Evolutionary conservation across 345 rosid species (phyloP).

Genomic region (Lepidium aucheri): DNA sequence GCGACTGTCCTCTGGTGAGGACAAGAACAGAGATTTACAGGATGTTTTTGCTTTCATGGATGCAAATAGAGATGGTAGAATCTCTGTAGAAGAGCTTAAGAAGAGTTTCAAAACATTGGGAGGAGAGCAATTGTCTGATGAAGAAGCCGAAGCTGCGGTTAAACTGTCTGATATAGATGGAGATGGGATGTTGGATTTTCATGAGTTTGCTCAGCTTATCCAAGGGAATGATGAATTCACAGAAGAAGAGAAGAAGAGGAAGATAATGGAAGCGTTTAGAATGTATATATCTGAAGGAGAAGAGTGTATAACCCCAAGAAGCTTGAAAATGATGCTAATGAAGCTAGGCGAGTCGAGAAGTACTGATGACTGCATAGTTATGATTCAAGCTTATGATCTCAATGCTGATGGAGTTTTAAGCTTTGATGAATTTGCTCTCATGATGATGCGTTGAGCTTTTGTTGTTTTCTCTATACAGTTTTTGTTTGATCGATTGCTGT

Average conservation of each 20-base stretch:
- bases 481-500: not conserved
- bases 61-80: slow-evolving; percentile 52
- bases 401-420: slow-evolving; percentile 61
- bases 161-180: slow-evolving; percentile 46
- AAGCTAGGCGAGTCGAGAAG: slow-evolving; percentile 46
- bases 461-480: not conserved
- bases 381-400: slow-evolving; percentile 58
- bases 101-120: slow-evolving; percentile 40
- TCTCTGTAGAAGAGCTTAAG: slow-evolving; percentile 46
- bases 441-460: slow-evolving; percentile 52
- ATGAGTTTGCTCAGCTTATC: slow-evolving; percentile 50
- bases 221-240: slow-evolving; percentile 22
- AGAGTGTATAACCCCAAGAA: slow-evolving; percentile 45
- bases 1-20: not conserved
- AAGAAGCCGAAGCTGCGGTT: slow-evolving; percentile 49
- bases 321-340: slow-evolving; percentile 50
- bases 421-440: slow-evolving; percentile 58
- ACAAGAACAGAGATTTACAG: slow-evolving; percentile 18
- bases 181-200: slow-evolving; percentile 48
- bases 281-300: slow-evolving; percentile 49
- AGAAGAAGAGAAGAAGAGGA: slow-evolving; percentile 37
- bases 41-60: slow-evolving; percentile 49
- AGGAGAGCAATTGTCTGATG: slow-evolving; percentile 33
- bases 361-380: slow-evolving; percentile 43
- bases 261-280: slow-evolving; percentile 47